Evolutionary conservation across 2,329 filamentous ascomycete species (phyloP).

Genomic region (Fusarium cicatricum): DNA sequence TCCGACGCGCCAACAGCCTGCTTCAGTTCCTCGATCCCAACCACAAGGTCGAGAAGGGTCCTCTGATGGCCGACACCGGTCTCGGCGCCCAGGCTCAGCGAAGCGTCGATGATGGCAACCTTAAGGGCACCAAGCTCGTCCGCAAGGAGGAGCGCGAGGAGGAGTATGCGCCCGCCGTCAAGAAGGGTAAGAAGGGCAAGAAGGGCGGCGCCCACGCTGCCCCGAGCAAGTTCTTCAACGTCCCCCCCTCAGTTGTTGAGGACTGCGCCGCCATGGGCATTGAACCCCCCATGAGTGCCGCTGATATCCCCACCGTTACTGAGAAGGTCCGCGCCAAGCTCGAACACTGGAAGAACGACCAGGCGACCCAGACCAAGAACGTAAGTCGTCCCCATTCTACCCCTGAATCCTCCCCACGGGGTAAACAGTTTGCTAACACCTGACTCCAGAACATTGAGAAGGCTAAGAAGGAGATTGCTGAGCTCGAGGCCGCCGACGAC

Average conservation of each 20-base stretch:
- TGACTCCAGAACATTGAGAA: slow-evolving; percentile 88
- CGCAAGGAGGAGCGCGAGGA: slow-evolving; percentile 91
- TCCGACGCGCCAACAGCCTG: slow-evolving; percentile 85
- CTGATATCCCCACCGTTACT: slow-evolving; percentile 78
- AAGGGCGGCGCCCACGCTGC: slow-evolving; percentile 60
- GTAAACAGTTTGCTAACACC: slow-evolving; percentile 41
- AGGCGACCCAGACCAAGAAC: slow-evolving; percentile 87
- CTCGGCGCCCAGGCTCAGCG: slow-evolving; percentile 82
- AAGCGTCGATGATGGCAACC: slow-evolving; percentile 81
- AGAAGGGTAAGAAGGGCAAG: slow-evolving; percentile 90
- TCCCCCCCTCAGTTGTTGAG: slow-evolving; percentile 91
- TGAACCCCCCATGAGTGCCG: slow-evolving; percentile 85
- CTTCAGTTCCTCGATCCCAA: slow-evolving; percentile 91
- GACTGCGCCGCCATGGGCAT: slow-evolving; percentile 86
- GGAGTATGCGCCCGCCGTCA: slow-evolving; percentile 81
- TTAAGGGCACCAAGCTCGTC: slow-evolving; percentile 85
- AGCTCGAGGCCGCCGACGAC: slow-evolving; percentile 71
- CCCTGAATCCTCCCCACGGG: not conserved
- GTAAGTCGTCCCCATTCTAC: slow-evolving; percentile 62
- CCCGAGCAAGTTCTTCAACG: slow-evolving; percentile 79
- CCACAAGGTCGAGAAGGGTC: slow-evolving; percentile 71
- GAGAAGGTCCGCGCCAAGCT: slow-evolving; percentile 96
- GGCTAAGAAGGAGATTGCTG: slow-evolving; percentile 93
- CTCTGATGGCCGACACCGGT: slow-evolving; percentile 70
- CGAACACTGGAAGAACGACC: slow-evolving; percentile 88